Conservation (phyloP, 2,329 filamentous ascomycete species). For the Ophiocordyceps australis region DNA sequence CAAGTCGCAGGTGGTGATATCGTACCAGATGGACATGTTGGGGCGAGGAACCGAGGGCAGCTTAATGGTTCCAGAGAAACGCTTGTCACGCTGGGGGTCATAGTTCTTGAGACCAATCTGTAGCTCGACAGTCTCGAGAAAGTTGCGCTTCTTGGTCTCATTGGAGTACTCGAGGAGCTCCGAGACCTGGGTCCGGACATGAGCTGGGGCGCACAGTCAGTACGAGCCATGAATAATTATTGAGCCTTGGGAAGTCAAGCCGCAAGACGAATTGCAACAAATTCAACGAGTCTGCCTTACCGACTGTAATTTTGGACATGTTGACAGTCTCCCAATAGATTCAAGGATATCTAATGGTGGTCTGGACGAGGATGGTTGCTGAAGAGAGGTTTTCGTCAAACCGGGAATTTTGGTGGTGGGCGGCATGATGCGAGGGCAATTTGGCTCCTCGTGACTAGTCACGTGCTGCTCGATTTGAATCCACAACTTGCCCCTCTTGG, state of each 20-base stretch:
- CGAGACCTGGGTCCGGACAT: conserved; percentile 88
- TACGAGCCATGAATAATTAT: too few relatives aligned
- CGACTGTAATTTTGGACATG: conserved; percentile 78
- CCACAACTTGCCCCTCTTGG: too few relatives aligned
- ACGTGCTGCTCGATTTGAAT: too few relatives aligned
- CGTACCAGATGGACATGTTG: conserved; percentile 63
- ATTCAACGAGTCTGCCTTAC: too few relatives aligned
- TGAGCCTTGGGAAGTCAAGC: too few relatives aligned
- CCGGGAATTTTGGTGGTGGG: too few relatives aligned
- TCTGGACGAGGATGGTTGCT: conserved; percentile 15
- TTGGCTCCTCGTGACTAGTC: conserved; percentile 13
- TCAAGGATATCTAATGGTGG: conserved; percentile 52
- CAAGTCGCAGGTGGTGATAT: conserved; percentile 4
- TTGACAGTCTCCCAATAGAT: conserved; percentile 78
- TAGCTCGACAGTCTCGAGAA: conserved; percentile 84
- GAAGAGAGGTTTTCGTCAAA: conserved; percentile 3
- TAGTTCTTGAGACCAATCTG: conserved; percentile 97
- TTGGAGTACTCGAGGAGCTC: conserved; percentile 89
- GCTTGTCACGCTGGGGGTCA: conserved; percentile 99
- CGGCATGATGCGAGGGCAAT: conserved; percentile 14
- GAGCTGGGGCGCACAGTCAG: conserved; percentile 33
- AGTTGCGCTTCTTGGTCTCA: conserved; percentile 94
- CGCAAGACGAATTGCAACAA: too few relatives aligned
- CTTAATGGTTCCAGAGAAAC: conserved; percentile 99
- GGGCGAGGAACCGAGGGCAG: conserved; percentile 83